Evolutionary conservation across 768 basidiomycete species (phyloP).

Genomic region (Candolleomyces eurysporus): DNA sequence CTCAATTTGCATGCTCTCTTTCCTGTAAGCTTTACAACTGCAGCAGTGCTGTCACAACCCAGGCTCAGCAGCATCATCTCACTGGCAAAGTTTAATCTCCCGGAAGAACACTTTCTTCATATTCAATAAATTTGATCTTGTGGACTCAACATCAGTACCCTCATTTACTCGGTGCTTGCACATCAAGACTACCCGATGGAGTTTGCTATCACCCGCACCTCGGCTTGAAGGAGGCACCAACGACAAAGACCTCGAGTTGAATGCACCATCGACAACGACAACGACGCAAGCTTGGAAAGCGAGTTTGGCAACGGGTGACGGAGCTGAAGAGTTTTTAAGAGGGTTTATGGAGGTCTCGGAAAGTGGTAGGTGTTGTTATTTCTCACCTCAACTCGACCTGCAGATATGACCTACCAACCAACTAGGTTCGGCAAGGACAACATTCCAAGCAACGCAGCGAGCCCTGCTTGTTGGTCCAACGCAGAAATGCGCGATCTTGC

Average conservation of each 20-base stretch:
- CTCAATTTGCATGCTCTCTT: constrained; percentile 75
- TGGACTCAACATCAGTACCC: constrained; percentile 12
- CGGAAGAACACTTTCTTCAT: constrained; percentile 59
- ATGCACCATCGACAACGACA: background rate
- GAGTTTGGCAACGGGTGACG: constrained; percentile 60
- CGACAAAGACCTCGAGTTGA: background rate
- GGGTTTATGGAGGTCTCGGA: constrained; percentile 52
- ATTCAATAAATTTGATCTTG: constrained; percentile 76
- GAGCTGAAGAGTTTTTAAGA: constrained; percentile 57
- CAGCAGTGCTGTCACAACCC: constrained; percentile 4
- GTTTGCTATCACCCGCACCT: background rate
- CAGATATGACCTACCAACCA: background rate
- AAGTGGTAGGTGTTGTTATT: constrained; percentile 40
- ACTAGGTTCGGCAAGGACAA: constrained; percentile 5
- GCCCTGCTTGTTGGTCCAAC: too few relatives aligned
- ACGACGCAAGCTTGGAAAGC: constrained; percentile 46
- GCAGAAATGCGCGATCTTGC: too few relatives aligned
- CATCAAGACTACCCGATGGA: background rate
- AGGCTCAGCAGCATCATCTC: constrained; percentile 9
- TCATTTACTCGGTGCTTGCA: background rate
- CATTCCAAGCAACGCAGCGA: background rate
- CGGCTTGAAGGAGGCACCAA: background rate
- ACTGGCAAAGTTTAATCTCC: constrained; percentile 47
- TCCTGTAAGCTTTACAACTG: constrained; percentile 42
- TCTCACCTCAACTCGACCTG: background rate